A percentile compares a stretch with the other conserved stretches of the same genome.
Evolutionary conservation across 75 land plant genomes (phyloP).

Genomic region (Pinus tabuliformis): DNA sequence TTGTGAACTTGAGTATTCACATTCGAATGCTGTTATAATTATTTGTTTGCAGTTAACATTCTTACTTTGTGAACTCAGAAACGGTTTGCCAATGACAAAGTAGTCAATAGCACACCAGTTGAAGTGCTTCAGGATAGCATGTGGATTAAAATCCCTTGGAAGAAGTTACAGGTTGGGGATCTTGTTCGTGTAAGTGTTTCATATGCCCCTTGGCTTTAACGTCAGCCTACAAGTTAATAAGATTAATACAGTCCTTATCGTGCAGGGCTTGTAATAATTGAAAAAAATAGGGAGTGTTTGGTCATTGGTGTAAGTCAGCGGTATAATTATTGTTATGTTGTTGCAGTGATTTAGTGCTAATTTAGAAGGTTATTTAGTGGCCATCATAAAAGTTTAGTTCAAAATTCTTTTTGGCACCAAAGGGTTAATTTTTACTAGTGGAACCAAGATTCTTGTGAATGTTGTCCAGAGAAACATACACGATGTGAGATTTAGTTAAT

Average conservation of each 20-base stretch:
- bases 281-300: background rate
- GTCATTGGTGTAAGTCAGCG: background rate
- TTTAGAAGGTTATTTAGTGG: background rate
- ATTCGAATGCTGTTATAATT: background rate
- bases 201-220: background rate
- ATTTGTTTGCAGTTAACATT: background rate
- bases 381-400: background rate
- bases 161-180: constrained; percentile 87
- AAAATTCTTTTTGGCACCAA: too few species aligned
- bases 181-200: constrained; percentile 65
- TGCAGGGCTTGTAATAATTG: background rate
- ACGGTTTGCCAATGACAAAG: constrained; percentile 77
- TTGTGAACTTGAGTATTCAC: background rate
- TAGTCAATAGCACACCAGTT: constrained; percentile 66
- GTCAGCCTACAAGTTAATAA: background rate
- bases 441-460: background rate
- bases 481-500: background rate
- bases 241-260: background rate
- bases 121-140: constrained; percentile 69
- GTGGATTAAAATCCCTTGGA: constrained; percentile 87
- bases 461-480: background rate
- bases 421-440: background rate
- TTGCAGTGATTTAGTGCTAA: background rate
- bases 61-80: constrained; percentile 51
- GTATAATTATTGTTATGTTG: background rate